Base-by-base conservation (phyloP, 1,284 basidiomycete species). In the Malassezia yamatoensis region DNA sequence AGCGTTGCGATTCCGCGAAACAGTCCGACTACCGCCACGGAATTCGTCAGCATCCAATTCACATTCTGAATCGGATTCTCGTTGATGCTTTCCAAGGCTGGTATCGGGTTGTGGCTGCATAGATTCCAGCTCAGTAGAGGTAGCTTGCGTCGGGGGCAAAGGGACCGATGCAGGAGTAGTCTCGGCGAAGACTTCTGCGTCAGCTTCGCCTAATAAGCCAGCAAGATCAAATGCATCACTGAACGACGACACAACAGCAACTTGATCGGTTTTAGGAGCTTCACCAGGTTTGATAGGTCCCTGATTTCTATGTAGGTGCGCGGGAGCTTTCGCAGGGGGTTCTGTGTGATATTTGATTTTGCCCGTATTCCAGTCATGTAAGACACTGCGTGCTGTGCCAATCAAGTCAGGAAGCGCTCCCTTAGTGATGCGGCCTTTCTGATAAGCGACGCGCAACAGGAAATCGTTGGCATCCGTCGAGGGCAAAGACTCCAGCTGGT, bases 281-380 rank as follows among this genome's bases (percentile, higher is more conserved):
- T 40, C 43, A 5, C n/a, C 5, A 11, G 41, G 34, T 2, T 87
- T 73, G 15, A 20, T 34, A 8, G 43, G 18, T n/a, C 29, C 24
- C 43, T 45, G 29, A 34, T 16, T 24, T 21, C 18, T 24, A 9
- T 18, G 9, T 24, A 45, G 29, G 24, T 45, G 43, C 43, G 24
- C 43, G 29, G 43, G 43, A 24, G 43, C 15, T 34, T 45, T 45
- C 2, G 78, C 70, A 0, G 93, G 91, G 2, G 90, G 88, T 1
- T 79, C 75, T 1, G 88, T 88, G 76, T 81, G 87, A 77, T 89
- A 96, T 0, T 86, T 85, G 24, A 96, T 96, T 71, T 90, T 90
- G 68, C 96, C 90, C 61, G 88, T 83, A 71, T 96, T 96, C 91
- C 93, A 96, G 74, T 98, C 93, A 45, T 81, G 83, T 4, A 98